These are phyloP conservation scores for Knoxdaviesia proteae DNA, from an alignment of 2,329 filamentous ascomycete genomes.

Conservation along the genomic window DNA sequence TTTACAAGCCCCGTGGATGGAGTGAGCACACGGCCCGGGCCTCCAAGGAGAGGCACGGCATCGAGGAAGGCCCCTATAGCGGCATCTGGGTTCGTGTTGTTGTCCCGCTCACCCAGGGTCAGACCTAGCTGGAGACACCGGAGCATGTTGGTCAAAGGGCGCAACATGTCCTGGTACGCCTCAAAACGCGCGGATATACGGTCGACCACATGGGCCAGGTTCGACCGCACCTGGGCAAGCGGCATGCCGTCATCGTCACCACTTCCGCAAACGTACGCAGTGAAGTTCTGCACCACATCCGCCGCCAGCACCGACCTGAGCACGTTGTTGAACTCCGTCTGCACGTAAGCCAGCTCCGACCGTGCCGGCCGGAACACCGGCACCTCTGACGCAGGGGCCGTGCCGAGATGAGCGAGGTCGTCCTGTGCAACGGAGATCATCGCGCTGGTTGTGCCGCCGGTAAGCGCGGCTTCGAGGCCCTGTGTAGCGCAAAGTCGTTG, in stretches of 20 bases:
- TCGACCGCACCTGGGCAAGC: conserved; percentile 28
- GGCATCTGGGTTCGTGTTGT: too few relatives aligned
- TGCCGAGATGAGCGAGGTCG: conserved; percentile 42
- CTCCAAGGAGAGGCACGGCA: conserved; percentile 36
- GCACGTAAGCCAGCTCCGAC: conserved; percentile 50
- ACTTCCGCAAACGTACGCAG: background rate
- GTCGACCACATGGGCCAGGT: conserved; percentile 45
- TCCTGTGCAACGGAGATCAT: conserved; percentile 41
- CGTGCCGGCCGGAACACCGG: conserved; percentile 49
- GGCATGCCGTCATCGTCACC: conserved; percentile 17
- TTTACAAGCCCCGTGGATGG: conserved; percentile 10
- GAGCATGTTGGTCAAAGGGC: conserved; percentile 59
- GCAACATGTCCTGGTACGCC: conserved; percentile 68
- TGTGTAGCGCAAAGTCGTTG: conserved; percentile 37
- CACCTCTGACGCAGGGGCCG: conserved; percentile 40
- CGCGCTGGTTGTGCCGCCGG: conserved; percentile 45
- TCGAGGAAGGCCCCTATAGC: conserved; percentile 8
- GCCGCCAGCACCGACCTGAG: conserved; percentile 39
- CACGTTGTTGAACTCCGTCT: conserved; percentile 66
- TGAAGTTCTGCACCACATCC: conserved; percentile 12
- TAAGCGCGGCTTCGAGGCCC: conserved; percentile 44
- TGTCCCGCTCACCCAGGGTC: conserved; percentile 28
- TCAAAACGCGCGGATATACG: conserved; percentile 51
- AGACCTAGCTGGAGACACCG: conserved; percentile 60
- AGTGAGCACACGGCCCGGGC: conserved; percentile 6